Evolutionary conservation across 2,329 filamentous ascomycete species (phyloP), one percentile per base, ranked within the genome.

Genomic region (Colletotrichum eleusines): DNA sequence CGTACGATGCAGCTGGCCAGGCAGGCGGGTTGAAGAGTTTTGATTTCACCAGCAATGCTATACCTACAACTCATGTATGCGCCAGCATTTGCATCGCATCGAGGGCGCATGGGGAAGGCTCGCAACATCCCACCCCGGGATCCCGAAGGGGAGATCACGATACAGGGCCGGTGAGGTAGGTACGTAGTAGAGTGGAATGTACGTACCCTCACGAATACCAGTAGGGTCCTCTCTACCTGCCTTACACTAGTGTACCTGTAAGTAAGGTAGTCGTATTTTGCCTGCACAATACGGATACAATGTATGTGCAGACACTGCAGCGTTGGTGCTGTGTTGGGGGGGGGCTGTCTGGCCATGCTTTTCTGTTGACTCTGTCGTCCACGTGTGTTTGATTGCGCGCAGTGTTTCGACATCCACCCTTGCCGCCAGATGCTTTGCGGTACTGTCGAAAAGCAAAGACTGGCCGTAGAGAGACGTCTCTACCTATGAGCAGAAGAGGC

Each of bases 1-100:
- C 68, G 68, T 68, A 68, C 64, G 31, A 51, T 44, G 57, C 59
- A 68, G 50, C 44, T 31, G 59, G 63, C 51, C 63, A 66, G 63
- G 67, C 3, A 16, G 44, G 33, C 23, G 23, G 33, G 46, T n/a
- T 53, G 46, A 40, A 66, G 54, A 69, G 20, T 42, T 59, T 50
- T 40, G 44, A 12, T 28, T 61, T 55, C 53, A 44, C 51, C 42
- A 51, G 59, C 44, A 12, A 61, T 26, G 31, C 46, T 20, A 42
- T 20, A 6, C 35, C 6, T 48, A 6, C 44, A 38, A 8, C 9
- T 61, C 44, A 50, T 61, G 44, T 48, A 38, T 61, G 59, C 42
- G 23, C 44, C 59, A 44, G 44, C 44, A n/a, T 61, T 46, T 16
- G 16, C 58, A 50, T 61, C 42, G 61, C 28, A 50, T 46, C 31